Evolutionary conservation across 78 protist genomes (phyloP).

Genomic region (Planoprotostelium fungivorum): DNA sequence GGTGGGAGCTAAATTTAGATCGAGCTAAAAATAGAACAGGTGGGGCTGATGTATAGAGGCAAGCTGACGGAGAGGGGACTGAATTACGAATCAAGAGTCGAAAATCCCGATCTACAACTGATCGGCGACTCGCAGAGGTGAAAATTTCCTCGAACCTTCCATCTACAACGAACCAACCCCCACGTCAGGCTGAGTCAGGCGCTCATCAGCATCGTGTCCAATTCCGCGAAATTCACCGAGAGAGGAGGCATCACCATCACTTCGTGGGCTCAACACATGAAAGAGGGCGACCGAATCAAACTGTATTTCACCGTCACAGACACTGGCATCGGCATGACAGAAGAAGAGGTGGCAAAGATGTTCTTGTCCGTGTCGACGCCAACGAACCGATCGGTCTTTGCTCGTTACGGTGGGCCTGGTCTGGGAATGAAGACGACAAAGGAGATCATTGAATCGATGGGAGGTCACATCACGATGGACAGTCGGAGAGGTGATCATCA

Average conservation of each 20-base stretch:
- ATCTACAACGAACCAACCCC: not conserved
- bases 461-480: not conserved
- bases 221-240: slow-evolving; percentile 57
- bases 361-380: not conserved
- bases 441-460: not conserved
- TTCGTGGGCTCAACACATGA: no score
- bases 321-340: not conserved
- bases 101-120: not conserved
- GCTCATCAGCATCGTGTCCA: slow-evolving; percentile 29
- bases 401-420: not conserved
- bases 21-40: not conserved
- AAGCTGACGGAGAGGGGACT: not conserved
- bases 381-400: not conserved
- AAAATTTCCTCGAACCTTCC: not conserved
- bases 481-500: not conserved
- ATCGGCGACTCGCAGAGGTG: not conserved
- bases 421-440: not conserved
- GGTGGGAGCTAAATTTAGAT: not conserved
- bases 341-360: not conserved
- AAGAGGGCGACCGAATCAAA: no score
- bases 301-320: not conserved
- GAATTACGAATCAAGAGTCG: not conserved
- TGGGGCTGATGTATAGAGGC: not conserved
- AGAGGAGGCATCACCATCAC: slow-evolving; percentile 29
- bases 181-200: slow-evolving; percentile 21